These are phyloP conservation scores for Cladorrhinum samala DNA, from an alignment of 495 filamentous ascomycete genomes.

Conservation along the genomic window DNA sequence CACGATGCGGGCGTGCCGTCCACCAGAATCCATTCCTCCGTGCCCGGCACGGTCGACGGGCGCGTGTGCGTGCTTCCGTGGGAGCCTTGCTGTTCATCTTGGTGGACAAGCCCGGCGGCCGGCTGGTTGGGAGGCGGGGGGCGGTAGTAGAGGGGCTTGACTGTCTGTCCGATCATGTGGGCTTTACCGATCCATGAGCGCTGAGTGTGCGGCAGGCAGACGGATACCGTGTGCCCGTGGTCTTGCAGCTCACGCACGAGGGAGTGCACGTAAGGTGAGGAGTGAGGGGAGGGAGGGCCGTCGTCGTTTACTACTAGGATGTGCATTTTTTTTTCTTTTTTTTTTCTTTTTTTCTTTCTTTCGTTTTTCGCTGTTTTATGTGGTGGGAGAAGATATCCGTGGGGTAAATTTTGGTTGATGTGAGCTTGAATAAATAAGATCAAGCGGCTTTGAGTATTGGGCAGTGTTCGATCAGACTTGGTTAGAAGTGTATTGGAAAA, in stretches of 20 bases:
- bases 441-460: no score
- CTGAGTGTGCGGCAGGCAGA: constrained; percentile 84
- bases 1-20: constrained; percentile 84
- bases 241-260: constrained; percentile 71
- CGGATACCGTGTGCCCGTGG: constrained; percentile 76
- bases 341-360: neutral
- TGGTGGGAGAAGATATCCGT: neutral
- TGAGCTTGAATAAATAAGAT: no score
- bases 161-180: constrained; percentile 78
- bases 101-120: constrained; percentile 28
- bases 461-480: no score
- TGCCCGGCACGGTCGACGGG: constrained; percentile 45
- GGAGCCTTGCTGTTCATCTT: constrained; percentile 7
- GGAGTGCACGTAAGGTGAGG: constrained; percentile 88
- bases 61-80: constrained; percentile 58
- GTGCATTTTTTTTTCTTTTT: constrained; percentile 29
- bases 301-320: constrained; percentile 72
- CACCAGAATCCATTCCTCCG: constrained; percentile 90
- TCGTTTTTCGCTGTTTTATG: no score
- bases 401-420: no score
- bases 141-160: constrained; percentile 86
- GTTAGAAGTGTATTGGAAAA: no score
- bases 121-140: constrained; percentile 47
- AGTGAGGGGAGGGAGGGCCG: constrained; percentile 83
- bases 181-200: constrained; percentile 98